Base-by-base conservation (phyloP, 2,329 filamentous ascomycete species). In the Aspergillus ibericus region DNA sequence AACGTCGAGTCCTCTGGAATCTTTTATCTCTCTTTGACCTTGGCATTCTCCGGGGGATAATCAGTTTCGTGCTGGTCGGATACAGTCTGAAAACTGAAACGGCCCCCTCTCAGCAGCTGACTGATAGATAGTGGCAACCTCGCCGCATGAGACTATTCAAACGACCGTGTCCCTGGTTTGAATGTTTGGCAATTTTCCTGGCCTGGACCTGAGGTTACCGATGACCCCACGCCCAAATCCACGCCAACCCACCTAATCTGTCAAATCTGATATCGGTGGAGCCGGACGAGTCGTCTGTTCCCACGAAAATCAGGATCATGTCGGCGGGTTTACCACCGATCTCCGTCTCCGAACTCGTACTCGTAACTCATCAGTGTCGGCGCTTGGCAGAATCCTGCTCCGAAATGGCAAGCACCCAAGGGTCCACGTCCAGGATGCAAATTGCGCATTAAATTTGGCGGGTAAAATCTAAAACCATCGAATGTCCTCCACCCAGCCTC, bases 181-280 rank as follows among this genome's bases (percentile, higher is more conserved):
- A 25, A 25, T 25, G 3, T 25, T 7, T 29, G 27, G 27, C 27
- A 29, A 8, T 9, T 29, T 32, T 2, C 9, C 29, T 32, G 29
- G 29, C 29, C 7, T 10, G 29, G 29, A 9, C 29, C 9, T 29
- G 27, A 5, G 7, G 9, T 32, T 29, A n/a, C n/a, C 15, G 15
- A 48, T 29, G 44, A 27, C 44, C 44, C 44, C 44, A 48, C 44
- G 44, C 25, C 16, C 27, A 32, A 47, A 32, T 15, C 22, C 42
- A 46, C 42, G 8, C 5, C 13, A 47, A 22, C 25, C 42, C 44
- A 25, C 25, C 25, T 48, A 48, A 48, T 32, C 44, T 48, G 44
- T 48, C 44, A 48, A 48, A 48, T 48, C 44, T 48, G 44, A 48
- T 48, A 48, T 48, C 44, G 9, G 44, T 48, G 44, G 44, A 48